Conservation (phyloP, 2,329 filamentous ascomycete genomes). For the Colletotrichum sp. region DNA sequence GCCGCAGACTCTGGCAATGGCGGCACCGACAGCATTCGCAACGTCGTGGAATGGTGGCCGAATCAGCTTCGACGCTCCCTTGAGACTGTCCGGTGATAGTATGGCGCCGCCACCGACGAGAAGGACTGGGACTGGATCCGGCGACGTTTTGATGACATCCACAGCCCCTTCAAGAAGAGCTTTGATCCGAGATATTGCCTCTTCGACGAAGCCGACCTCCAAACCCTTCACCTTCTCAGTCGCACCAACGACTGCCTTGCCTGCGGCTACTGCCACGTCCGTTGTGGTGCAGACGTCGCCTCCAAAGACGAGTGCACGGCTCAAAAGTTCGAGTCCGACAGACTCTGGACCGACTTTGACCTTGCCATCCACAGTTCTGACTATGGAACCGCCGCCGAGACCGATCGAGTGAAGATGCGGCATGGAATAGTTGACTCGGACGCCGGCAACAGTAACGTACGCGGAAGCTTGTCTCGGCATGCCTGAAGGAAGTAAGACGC, state of each 20-base stretch:
- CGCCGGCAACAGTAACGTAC: constrained; percentile 65
- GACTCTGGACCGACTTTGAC: constrained; percentile 54
- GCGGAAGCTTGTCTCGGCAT: constrained; percentile 68
- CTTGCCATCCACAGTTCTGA: constrained; percentile 32
- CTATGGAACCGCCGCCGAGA: constrained; percentile 46
- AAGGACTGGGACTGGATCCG: constrained; percentile 35
- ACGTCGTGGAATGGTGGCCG: constrained; percentile 63
- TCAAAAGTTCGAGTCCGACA: constrained; percentile 51
- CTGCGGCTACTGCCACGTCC: constrained; percentile 48
- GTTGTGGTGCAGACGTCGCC: constrained; percentile 53
- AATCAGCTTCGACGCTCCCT: constrained; percentile 60
- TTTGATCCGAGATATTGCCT: constrained; percentile 21
- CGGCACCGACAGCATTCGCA: constrained; percentile 70
- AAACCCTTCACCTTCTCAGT: constrained; percentile 24
- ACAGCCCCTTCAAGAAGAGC: constrained; percentile 26
- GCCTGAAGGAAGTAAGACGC: constrained; percentile 58
- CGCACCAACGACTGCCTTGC: constrained; percentile 53
- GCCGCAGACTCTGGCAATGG: constrained; percentile 63
- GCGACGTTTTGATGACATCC: constrained; percentile 30
- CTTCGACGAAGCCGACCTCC: constrained; percentile 29
- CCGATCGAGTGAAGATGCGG: constrained; percentile 17
- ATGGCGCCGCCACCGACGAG: constrained; percentile 69
- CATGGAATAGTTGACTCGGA: constrained; percentile 63
- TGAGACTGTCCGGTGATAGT: constrained; percentile 58
- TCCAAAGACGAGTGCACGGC: constrained; percentile 51